Evolutionary conservation across 192 early-diverging fungal genomes (phyloP).

Genomic region (Umbelopsis isabellina): DNA sequence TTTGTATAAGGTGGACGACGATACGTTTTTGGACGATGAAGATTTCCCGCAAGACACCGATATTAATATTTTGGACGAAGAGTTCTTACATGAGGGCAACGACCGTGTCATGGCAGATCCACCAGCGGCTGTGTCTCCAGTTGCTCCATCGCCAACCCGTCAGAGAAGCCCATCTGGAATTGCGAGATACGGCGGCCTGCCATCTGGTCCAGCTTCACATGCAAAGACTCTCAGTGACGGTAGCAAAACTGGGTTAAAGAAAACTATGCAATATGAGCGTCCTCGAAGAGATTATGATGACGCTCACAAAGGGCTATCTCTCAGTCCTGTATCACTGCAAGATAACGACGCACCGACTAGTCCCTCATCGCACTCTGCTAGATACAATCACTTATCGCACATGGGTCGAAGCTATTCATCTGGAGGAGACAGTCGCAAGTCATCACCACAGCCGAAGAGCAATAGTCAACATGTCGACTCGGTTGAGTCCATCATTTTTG

Average conservation of each 20-base stretch:
- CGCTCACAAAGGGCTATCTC: constrained; percentile 9
- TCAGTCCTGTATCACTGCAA: constrained; percentile 12
- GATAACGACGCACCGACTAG: neutral
- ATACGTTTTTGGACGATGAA: constrained; percentile 36
- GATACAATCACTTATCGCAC: neutral
- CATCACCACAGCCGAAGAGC: neutral
- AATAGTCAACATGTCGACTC: too few relatives aligned
- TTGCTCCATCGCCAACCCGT: neutral
- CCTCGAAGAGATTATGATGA: neutral
- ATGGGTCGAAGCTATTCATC: constrained; percentile 4
- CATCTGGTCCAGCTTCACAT: neutral
- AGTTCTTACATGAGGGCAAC: constrained; percentile 39
- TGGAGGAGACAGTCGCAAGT: constrained; percentile 4
- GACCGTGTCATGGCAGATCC: constrained; percentile 10
- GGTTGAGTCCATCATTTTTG: constrained; percentile 22
- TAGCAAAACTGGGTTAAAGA: neutral
- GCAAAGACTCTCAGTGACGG: neutral
- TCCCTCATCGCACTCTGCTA: neutral
- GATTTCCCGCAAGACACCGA: constrained; percentile 41
- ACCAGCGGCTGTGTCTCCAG: neutral
- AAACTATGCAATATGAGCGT: neutral
- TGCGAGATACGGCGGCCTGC: constrained; percentile 1
- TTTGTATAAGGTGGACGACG: constrained; percentile 37
- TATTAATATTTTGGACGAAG: constrained; percentile 42
- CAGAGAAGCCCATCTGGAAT: neutral